Conservation (phyloP, 106 monocot species). For the Ottelia alismoides region DNA sequence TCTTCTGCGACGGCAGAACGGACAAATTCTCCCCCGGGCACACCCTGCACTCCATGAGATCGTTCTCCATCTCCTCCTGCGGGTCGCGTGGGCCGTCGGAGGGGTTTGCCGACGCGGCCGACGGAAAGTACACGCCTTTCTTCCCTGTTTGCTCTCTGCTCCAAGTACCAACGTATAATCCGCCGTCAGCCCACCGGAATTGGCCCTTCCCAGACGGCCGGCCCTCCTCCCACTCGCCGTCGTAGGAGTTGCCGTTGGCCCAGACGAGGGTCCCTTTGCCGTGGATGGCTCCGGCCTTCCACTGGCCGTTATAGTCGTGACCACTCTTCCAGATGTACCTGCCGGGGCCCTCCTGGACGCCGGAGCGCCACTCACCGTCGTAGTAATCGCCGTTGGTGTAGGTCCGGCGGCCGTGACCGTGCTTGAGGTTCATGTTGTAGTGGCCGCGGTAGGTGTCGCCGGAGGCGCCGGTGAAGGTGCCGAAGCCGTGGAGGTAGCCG, state of each 20-base stretch:
- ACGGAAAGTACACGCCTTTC: no score
- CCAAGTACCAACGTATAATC: constrained; percentile 41
- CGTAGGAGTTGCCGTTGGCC: constrained; percentile 49
- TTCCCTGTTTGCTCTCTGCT: no score
- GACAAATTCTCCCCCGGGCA: no score
- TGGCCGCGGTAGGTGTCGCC: constrained; percentile 48
- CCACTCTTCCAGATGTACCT: constrained; percentile 52
- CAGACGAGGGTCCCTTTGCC: constrained; percentile 39
- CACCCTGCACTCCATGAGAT: no score
- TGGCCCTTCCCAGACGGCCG: constrained; percentile 36
- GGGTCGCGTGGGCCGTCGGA: no score
- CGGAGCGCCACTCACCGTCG: constrained; percentile 55
- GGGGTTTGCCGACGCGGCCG: no score
- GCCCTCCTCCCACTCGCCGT: constrained; percentile 64
- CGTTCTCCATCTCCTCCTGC: no score
- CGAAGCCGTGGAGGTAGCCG: constrained; percentile 48
- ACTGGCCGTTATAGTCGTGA: constrained; percentile 46
- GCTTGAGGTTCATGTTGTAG: constrained; percentile 40
- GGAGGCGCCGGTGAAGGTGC: constrained; percentile 31
- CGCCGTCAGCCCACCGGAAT: constrained; percentile 59
- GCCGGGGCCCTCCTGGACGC: constrained; percentile 46
- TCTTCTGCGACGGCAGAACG: no score
- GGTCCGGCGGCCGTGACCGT: constrained; percentile 40
- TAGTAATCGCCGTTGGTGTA: constrained; percentile 64
- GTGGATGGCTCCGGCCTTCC: constrained; percentile 39